Evolutionary conservation across 768 basidiomycete genomes (phyloP), one percentile per base, ranked within the genome.

Genomic region (Mycena venus): DNA sequence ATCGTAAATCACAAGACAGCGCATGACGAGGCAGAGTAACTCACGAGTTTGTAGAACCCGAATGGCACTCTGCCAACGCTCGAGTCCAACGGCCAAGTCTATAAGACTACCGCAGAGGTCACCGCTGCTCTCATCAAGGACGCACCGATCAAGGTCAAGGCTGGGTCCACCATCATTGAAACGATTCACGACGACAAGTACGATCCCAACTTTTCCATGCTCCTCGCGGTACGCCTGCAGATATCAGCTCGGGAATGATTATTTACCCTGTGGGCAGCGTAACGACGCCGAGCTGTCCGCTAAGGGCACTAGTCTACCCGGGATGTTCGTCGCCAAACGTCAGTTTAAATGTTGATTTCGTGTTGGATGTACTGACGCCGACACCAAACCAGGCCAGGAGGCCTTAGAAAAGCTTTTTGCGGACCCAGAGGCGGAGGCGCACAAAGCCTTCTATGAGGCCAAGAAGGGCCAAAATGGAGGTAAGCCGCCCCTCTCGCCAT

Each of bases 191-290:
- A 85, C 38, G 85, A 87, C 42, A 82, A 80, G 47, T 79, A 86
- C 65, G 89, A 91, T 76, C 89, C 89, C 64, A 91, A 91, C 84
- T 87, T 90, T 74, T 82, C 86, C n/a, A 49, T 87, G 31, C 68
- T 87, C 23, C 82, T 85, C 6, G 78, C 83, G 38, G 88, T 88
- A 78, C 73, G 84, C 73, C 1, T 23, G 23, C 15, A 27, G 34
- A 51, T 15, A 11, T 51, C 14, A 47, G 19, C 19, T 23, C 34
- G 21, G 0, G 15, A 49, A 15, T 12, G 62, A 62, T 14, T 36
- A n/a, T 47, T 68, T 21, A 53, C 42, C 15, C 17, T 2, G 2
- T 58, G 32, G 47, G 19, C 74, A 90, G 86, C 83, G 89, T 68
- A 85, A 87, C 66, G 85, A 87, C 21, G 84, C 86, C 32, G 89